Base-by-base conservation (phyloP, 192 early-diverging fungal species). In the Entomortierella lignicola region DNA sequence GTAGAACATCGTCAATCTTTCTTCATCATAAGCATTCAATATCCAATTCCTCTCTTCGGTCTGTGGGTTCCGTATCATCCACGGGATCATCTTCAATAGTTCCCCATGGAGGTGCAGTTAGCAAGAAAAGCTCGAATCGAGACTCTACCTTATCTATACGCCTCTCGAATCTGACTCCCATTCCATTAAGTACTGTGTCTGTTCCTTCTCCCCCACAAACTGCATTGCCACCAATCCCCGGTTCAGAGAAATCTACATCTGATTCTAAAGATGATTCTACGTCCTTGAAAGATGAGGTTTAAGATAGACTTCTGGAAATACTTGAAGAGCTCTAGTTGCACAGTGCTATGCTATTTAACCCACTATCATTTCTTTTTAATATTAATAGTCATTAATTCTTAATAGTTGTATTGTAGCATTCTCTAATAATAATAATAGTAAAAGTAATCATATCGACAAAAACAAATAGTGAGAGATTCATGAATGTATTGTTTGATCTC, bases 181-280 rank as follows among this genome's bases (percentile, higher is more conserved):
- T 68, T 18, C 66, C 73, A n/a, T 10, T 37, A 32, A 60, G 60
- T 5, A 52, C 50, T 2, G 21, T 42, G 3, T 26, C 32, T 6
- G 64, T 74, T 27, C 60, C 73, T 1, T 43, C 37, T 0, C 72
- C 72, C 31, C 72, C 72, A 4, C 63, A 74, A 41, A 74, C 58
- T 17, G 72, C 72, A 1, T 41, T 74, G 21, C 72, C 72, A 11
- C 72, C 72, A 3, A 66, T 66, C 17, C 72, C 72, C 21, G 20
- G 43, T 3, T 37, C 54, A 4, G 4, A 34, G 0, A 4, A 53
- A 32, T 23, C 55, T 43, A 18, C n/a, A 39, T 13, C 25, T 23
- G 10, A 42, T 18, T 10, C 15, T 11, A 4, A 11, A 39, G 48
- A 54, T 23, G 26, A 26, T 0, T n/a, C n/a, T n/a, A n/a, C n/a